These are phyloP conservation scores for Ceratobasidium sp. DNA, from an alignment of 1,284 basidiomycete genomes.

Conservation along the genomic window DNA sequence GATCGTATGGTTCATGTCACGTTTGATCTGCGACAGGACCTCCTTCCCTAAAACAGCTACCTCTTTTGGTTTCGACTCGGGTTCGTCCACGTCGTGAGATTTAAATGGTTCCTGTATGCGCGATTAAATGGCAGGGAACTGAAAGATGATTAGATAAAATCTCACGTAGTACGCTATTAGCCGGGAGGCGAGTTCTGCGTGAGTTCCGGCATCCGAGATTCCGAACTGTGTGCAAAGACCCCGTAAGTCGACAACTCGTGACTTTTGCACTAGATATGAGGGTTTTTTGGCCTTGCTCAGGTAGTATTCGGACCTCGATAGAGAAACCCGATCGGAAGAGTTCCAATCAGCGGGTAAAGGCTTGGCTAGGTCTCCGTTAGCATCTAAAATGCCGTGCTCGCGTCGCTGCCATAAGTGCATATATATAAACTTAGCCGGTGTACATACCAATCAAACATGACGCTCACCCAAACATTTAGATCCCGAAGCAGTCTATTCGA, in stretches of 20 bases:
- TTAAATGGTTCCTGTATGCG: no score
- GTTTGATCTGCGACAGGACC: not conserved
- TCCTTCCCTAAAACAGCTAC: no score
- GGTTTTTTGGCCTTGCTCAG: not conserved
- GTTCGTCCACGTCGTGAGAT: no score
- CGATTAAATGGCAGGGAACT: no score
- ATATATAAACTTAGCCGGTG: no score
- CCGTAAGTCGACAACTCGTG: no score
- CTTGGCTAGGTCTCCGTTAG: not conserved
- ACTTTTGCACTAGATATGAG: not conserved
- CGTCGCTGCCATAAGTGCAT: no score
- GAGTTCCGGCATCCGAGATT: not conserved
- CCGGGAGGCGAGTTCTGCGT: not conserved
- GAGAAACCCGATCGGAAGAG: not conserved
- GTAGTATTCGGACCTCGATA: constrained; percentile 3
- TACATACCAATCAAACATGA: no score
- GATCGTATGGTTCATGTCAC: constrained; percentile 23
- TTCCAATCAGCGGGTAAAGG: not conserved
- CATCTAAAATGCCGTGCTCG: not conserved
- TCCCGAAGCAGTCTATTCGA: not conserved
- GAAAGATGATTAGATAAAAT: no score
- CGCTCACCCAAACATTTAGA: not conserved
- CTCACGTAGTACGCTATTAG: not conserved
- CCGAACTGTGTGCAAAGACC: not conserved
- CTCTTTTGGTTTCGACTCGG: no score